phyloP scores from a whole-genome alignment of 108 stramenopile species.

The Fragilariopsis cylindrus region DNA sequence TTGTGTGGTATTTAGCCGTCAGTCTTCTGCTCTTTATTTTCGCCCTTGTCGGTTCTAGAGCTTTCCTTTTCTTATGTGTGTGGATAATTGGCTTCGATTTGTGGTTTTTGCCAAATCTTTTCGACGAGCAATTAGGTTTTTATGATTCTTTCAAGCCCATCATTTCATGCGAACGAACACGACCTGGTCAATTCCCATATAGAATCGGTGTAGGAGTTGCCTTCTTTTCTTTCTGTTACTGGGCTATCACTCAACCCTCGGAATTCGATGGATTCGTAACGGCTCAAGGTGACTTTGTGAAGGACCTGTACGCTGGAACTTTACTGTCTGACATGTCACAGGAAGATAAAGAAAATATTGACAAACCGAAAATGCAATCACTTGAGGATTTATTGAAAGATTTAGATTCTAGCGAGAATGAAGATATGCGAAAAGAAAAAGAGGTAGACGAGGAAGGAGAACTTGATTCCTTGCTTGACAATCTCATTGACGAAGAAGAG shows the following conservation, averaged over 20 bases:
- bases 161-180: conserved; percentile 81
- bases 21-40: conserved; percentile 94
- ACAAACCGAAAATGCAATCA: conserved; percentile 94
- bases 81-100: conserved; percentile 97
- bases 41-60: conserved; percentile 84
- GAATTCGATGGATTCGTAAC: conserved; percentile 98
- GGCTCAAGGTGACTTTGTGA: conserved; percentile 97
- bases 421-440: conserved; percentile 75
- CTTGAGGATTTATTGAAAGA: conserved; percentile 94
- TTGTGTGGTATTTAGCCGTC: conserved; percentile 97
- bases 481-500: conserved; percentile 76
- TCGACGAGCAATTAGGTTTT: conserved; percentile 95
- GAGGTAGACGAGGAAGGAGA: conserved; percentile 79
- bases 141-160: conserved; percentile 96
- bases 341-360: conserved; percentile 95
- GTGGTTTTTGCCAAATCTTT: conserved; percentile 97
- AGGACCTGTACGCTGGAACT: conserved; percentile 97
- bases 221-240: conserved; percentile 93
- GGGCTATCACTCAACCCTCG: conserved; percentile 98
- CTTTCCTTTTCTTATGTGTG: conserved; percentile 86
- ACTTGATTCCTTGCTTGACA: conserved; percentile 68
- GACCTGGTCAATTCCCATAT: conserved; percentile 89
- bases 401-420: conserved; percentile 66
- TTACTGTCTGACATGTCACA: conserved; percentile 95
- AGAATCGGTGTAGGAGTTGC: conserved; percentile 89